A percentile compares a stretch with the other conserved stretches of the same genome.
Evolutionary conservation across 768 basidiomycete genomes (phyloP).

Genomic region (Dictyophora rubrovolvata): DNA sequence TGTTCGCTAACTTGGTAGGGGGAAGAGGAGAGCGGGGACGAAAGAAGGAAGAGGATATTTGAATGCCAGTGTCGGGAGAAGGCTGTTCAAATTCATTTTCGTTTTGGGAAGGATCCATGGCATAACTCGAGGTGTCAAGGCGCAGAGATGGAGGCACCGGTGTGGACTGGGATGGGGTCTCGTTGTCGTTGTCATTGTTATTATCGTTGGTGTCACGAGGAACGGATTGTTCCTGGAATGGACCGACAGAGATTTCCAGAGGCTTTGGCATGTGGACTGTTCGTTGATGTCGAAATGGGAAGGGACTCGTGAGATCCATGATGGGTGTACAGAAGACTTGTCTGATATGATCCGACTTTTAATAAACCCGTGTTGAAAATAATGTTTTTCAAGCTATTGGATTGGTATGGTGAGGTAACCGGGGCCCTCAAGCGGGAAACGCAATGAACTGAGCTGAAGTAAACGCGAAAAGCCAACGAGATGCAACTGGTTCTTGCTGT

Average conservation of each 20-base stretch:
- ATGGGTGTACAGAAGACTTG: neutral
- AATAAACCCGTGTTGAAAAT: neutral
- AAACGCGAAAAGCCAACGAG: neutral
- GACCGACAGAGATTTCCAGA: conserved; percentile 4
- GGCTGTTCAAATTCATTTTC: neutral
- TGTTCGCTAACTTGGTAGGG: conserved; percentile 67
- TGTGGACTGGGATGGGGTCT: neutral
- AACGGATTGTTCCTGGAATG: neutral
- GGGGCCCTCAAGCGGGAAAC: neutral
- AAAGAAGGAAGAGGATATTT: neutral
- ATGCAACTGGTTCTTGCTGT: neutral
- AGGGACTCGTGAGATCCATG: conserved; percentile 6
- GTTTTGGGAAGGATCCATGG: neutral
- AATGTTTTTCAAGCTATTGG: neutral
- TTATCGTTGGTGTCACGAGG: neutral
- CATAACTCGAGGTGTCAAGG: neutral
- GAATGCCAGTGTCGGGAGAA: neutral
- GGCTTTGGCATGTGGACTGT: conserved; percentile 4
- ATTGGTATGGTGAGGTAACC: neutral
- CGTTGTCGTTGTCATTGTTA: neutral
- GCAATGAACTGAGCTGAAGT: neutral
- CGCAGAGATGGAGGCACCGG: neutral
- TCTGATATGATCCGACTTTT: neutral
- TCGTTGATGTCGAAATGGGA: conserved; percentile 9
- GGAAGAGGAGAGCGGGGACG: conserved; percentile 64